Evolutionary conservation across 1,284 basidiomycete genomes (phyloP).

Genomic region (Agaricales sp.): DNA sequence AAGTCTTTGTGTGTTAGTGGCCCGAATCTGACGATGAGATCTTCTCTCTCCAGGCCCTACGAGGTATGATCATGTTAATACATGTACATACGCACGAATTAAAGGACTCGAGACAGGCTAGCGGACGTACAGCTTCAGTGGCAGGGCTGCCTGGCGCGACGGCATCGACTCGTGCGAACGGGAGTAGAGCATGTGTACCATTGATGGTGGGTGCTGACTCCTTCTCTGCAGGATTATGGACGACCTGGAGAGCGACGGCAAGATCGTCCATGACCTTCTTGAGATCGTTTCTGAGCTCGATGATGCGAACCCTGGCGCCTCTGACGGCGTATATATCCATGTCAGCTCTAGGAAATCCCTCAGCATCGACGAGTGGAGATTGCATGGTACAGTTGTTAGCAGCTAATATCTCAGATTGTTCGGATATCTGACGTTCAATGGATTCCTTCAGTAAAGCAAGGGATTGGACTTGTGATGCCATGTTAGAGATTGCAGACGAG

Average conservation of each 20-base stretch:
- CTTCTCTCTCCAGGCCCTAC: slow-evolving; percentile 63
- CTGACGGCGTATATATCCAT: slow-evolving; percentile 79
- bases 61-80: slow-evolving; percentile 4
- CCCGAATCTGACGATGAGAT: slow-evolving; percentile 69
- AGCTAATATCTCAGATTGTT: slow-evolving; percentile 50
- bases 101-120: too few species aligned
- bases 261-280: slow-evolving; percentile 56
- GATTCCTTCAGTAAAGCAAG: slow-evolving; percentile 53
- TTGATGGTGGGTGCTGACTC: slow-evolving; percentile 6
- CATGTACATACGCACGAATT: too few species aligned
- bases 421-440: slow-evolving; percentile 54
- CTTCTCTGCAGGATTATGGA: slow-evolving; percentile 43
- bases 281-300: slow-evolving; percentile 74
- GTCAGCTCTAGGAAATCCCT: slow-evolving; percentile 81
- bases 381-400: slow-evolving; percentile 49
- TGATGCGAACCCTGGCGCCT: slow-evolving; percentile 59
- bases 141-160: slow-evolving; percentile 75
- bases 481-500: not conserved
- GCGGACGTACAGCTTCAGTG: slow-evolving; percentile 56
- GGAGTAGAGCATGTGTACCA: slow-evolving; percentile 19
- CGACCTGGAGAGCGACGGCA: slow-evolving; percentile 51
- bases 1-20: slow-evolving; percentile 45
- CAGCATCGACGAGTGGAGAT: slow-evolving; percentile 68
- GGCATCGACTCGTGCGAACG: slow-evolving; percentile 73
- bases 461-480: slow-evolving; percentile 38